Evolutionary conservation across 2,329 filamentous ascomycete genomes (phyloP), one percentile per base, ranked within the genome.

Genomic region (Alternaria atra): DNA sequence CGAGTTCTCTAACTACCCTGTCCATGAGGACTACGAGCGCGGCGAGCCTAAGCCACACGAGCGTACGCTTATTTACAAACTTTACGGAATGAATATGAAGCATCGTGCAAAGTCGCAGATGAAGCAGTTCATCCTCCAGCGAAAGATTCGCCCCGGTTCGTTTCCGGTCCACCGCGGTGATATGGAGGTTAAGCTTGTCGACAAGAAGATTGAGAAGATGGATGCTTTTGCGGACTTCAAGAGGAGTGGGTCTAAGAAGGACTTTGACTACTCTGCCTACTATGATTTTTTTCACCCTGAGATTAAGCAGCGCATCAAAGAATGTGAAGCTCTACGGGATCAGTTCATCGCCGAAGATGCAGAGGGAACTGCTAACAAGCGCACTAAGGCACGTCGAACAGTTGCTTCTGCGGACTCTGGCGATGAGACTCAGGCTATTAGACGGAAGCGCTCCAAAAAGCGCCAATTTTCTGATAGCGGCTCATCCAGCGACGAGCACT

Each of bases 1-100:
- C 4, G 60, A 68, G 17, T 78, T 78, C 56, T 20, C 39, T 5
- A 53, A 73, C 43, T 79, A 79, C 37, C 77, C 76, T n/a, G 20
- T 58, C 10, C 74, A 72, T 50, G 42, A 35, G 30, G 27, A 72
- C 17, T 70, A 67, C 43, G 35, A 30, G 2, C 39, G 55, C 1
- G 67, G 66, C 6, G 52, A 64, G 10, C 61, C 66, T 9, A 73
- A 77, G 43, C 67, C 64, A 8, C 72, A 75, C 44, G 58, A 73
- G 27, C 32, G 66, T n/a, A 77, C 72, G 5, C 69, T 79, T 2
- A 68, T 69, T 3, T 71, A 70, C 39, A 61, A 63, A 4, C 66
- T 79, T 60, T 67, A 65, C 37, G 56, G 63, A 5, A 62, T 60
- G 56, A 74, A 75, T 55, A 61, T 69, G 23, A 52, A 57, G 2